A percentile compares a stretch with the other conserved stretches of the same genome.
phyloP scores from a whole-genome alignment of 148 eudicot species.

The Vaccinium vitisidaea region DNA sequence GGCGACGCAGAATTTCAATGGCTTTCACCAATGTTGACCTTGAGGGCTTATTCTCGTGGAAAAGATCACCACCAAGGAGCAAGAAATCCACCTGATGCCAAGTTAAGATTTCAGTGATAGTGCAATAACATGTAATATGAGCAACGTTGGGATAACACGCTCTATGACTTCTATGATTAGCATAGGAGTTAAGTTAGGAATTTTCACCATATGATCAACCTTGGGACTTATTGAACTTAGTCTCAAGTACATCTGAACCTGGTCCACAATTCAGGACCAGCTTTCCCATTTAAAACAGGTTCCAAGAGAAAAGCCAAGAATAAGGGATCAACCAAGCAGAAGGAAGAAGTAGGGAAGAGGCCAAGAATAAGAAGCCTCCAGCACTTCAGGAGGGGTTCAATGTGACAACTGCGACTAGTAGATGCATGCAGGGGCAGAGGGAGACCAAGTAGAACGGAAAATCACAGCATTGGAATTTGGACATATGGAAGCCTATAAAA shows the following conservation, averaged over 20 bases:
- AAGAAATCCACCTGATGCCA: constrained; percentile 76
- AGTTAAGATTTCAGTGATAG: constrained; percentile 2
- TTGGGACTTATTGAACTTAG: neutral
- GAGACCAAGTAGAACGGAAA: neutral
- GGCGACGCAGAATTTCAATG: constrained; percentile 86
- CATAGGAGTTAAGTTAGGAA: neutral
- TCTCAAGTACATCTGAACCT: neutral
- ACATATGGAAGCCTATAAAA: neutral
- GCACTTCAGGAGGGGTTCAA: neutral
- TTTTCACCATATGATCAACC: neutral
- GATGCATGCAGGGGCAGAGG: constrained; percentile 9
- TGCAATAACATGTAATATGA: neutral
- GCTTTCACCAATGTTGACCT: constrained; percentile 87
- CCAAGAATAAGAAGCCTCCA: neutral
- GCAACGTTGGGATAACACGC: neutral
- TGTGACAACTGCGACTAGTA: neutral
- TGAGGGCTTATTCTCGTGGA: constrained; percentile 98
- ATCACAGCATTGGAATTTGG: neutral
- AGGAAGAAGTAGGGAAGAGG: neutral
- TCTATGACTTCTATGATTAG: neutral
- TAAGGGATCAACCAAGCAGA: neutral
- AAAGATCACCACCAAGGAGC: constrained; percentile 98
- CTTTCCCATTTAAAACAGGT: neutral
- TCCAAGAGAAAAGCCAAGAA: neutral
- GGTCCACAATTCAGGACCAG: neutral